Evolutionary conservation across 495 filamentous ascomycete species (phyloP).

Genomic region (Cercophora samala): DNA sequence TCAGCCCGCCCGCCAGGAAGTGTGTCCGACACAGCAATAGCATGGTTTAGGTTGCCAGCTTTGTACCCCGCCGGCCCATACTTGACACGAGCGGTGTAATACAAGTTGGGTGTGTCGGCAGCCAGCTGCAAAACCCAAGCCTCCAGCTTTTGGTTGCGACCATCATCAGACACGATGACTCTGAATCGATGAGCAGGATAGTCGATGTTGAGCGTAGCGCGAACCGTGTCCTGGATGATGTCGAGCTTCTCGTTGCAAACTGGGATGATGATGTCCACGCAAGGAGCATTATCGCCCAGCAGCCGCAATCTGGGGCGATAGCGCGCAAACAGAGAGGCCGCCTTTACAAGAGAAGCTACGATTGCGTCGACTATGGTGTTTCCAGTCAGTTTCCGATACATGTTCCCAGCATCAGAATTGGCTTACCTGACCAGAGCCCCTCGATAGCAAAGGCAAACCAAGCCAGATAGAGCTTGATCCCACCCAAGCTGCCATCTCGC

Average conservation of each 20-base stretch:
- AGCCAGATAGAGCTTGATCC: neutral
- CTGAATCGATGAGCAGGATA: conserved; percentile 50
- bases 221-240: conserved; percentile 52
- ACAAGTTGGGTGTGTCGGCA: conserved; percentile 38
- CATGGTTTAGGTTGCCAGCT: conserved; percentile 54
- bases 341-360: neutral
- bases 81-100: conserved; percentile 48
- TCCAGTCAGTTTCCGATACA: neutral
- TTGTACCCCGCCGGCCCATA: conserved; percentile 51
- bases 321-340: neutral
- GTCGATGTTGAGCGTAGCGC: conserved; percentile 47
- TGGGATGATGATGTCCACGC: conserved; percentile 52
- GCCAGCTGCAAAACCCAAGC: conserved; percentile 25
- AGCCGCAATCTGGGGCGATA: conserved; percentile 42
- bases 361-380: neutral
- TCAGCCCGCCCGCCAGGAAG: conserved; percentile 43
- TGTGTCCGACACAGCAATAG: conserved; percentile 36
- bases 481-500: neutral
- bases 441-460: neutral
- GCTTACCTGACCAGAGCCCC: neutral
- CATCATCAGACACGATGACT: conserved; percentile 54
- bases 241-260: conserved; percentile 52
- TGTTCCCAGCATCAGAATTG: neutral
- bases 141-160: conserved; percentile 35
- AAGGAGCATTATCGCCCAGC: conserved; percentile 42